Base-by-base conservation (phyloP, 2,329 filamentous ascomycete species). In the Tolypocladium paradoxum region DNA sequence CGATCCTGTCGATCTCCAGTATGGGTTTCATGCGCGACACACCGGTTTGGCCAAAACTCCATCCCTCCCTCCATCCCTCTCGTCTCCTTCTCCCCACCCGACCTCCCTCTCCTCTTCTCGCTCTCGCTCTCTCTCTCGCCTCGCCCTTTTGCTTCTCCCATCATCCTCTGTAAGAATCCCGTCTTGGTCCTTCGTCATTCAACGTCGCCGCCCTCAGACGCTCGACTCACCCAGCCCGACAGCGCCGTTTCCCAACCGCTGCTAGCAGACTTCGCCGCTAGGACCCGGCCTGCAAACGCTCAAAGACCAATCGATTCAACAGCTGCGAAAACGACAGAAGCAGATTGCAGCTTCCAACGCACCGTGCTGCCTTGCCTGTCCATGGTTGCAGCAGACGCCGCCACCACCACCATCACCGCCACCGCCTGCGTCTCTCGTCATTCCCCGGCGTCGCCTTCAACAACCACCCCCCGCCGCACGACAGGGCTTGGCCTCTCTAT, bases 1-100 rank as follows among this genome's bases (percentile, higher is more conserved):
- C 66, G 65, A 68, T 68, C 61, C 53, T 62, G 52, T 67, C 66
- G 65, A 68, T 68, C 66, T 45, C 43, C 43, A 49, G 35, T 53
- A 52, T 55, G 65, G 59, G 63, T 65, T 64, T 62, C 58, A 60
- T 64, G 62, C 60, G 61, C 60, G 63, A 61, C 58, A 62, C 57
- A 58, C 62, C 56, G 60, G 57, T 60, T 59, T 63, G 60, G 57
- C 58, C 56, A 60, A 58, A 65, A 61, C 58, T 60, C 61, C 54
- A 63, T 65, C 55, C 57, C 55, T 60, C 61, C 56, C 56, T 58
- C 60, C 56, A 54, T 55, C 52, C 55, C 55, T 60, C 49, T 49
- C 50, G 52, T 43, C 49, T 43, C 29, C 38, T 33, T 37, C 43
- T 43, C 43, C 24, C 49, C 27, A 24, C 35, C n/a, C 8, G 38